Percentiles rank a stretch among this genome's conserved stretches.
phyloP scores from a whole-genome alignment of 768 basidiomycete species.

The Russula emetica region DNA sequence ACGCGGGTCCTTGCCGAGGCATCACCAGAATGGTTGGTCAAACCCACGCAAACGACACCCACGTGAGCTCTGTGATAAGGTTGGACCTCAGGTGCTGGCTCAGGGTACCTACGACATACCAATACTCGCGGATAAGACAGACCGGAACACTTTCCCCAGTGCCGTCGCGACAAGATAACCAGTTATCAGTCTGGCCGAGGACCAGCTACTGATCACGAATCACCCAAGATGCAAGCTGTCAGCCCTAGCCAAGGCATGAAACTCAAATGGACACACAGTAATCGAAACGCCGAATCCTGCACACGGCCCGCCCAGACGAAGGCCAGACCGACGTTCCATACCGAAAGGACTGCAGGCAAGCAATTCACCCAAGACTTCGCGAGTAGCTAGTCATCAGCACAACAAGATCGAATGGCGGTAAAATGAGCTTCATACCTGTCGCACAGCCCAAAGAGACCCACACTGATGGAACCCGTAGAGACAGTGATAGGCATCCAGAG shows the following conservation, averaged over 20 bases:
- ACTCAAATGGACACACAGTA: slow-evolving; percentile 1
- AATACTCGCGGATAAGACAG: slow-evolving; percentile 13
- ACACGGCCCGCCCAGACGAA: slow-evolving; percentile 1
- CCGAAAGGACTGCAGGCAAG: slow-evolving; percentile 18
- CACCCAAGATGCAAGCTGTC: neutral
- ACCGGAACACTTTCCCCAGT: neutral
- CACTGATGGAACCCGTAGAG: neutral
- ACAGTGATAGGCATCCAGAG: slow-evolving; percentile 9
- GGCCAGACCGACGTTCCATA: slow-evolving; percentile 10
- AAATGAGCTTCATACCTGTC: neutral
- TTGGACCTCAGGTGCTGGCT: neutral
- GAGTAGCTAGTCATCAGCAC: neutral
- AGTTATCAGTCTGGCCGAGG: slow-evolving; percentile 8
- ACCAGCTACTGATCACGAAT: slow-evolving; percentile 4
- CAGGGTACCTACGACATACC: neutral
- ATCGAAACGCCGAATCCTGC: neutral
- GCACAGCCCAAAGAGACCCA: neutral
- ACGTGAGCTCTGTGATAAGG: slow-evolving; percentile 2
- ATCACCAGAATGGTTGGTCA: slow-evolving; percentile 8
- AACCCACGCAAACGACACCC: slow-evolving; percentile 8
- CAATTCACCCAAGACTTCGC: slow-evolving; percentile 9
- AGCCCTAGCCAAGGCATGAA: neutral
- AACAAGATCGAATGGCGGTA: neutral
- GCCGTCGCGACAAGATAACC: slow-evolving; percentile 4
- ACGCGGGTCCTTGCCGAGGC: neutral